Conservation (phyloP, 208 protist species). For the Leptomonas seymouri region DNA sequence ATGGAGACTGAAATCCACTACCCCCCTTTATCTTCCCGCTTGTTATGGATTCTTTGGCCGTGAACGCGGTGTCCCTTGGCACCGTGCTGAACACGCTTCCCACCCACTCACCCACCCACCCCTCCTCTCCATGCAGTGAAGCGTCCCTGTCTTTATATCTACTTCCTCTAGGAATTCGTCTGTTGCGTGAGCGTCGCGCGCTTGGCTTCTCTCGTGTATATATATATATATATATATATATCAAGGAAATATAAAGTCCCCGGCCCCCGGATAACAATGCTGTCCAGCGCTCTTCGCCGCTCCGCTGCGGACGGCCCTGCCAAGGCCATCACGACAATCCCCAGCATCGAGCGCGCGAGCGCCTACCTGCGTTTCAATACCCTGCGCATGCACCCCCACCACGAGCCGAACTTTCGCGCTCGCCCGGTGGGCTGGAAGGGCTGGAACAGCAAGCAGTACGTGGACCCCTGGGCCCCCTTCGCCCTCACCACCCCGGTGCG, state of each 20-base stretch:
- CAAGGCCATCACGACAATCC: slow-evolving; percentile 54
- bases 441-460: slow-evolving; percentile 75
- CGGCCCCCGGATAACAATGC: slow-evolving; percentile 39
- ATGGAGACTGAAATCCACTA: neutral
- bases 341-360: slow-evolving; percentile 70
- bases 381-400: slow-evolving; percentile 68
- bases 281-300: slow-evolving; percentile 69
- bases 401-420: slow-evolving; percentile 80
- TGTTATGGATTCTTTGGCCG: neutral
- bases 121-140: too few species aligned
- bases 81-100: too few species aligned
- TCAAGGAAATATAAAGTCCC: neutral
- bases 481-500: slow-evolving; percentile 61
- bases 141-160: too few species aligned
- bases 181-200: too few species aligned
- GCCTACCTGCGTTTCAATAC: slow-evolving; percentile 82
- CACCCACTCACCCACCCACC: too few species aligned
- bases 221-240: slow-evolving; percentile 10
- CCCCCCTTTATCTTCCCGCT: neutral
- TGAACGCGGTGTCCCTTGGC: too few species aligned
- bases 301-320: slow-evolving; percentile 39
- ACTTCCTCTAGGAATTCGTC: too few species aligned
- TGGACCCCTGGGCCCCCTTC: slow-evolving; percentile 79
- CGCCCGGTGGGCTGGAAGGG: slow-evolving; percentile 72
- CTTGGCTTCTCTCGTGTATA: too few species aligned